Evolutionary conservation across 2,329 filamentous ascomycete genomes (phyloP), one percentile per base, ranked within the genome.

Genomic region (Leptodontidium sp.): DNA sequence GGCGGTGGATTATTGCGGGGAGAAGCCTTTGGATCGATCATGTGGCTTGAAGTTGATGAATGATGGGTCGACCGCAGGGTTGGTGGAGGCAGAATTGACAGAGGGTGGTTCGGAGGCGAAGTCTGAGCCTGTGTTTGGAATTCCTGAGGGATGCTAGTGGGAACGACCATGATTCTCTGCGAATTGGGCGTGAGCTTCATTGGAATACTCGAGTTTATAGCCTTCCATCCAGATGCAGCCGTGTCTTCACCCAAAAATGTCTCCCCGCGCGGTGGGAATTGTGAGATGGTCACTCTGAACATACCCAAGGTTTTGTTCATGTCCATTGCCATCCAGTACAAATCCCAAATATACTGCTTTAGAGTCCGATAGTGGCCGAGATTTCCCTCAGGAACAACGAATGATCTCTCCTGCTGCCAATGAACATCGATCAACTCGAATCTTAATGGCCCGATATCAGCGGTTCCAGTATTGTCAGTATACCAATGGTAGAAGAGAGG

Each of bases 271-370:
- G 55, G 53, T 4, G 35, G 47, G 38, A 52, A 64, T 8, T 38
- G 50, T 38, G 67, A 62, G 38, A 68, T 65, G 17, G 43, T 24
- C 12, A 68, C 58, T 38, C 67, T 55, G 26, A 68, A 68, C 17
- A 32, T 17, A 43, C 9, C n/a, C 21, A 26, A 29, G 17, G 15
- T 11, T 8, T 53, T 59, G 45, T 64, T 64, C n/a, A 65, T 55
- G 17, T 64, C 52, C 7, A 29, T 52, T 11, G 61, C 53, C 11
- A 62, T 21, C 68, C 68, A 70, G 32, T 55, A 70, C 7, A 67
- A 38, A 32, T 70, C 61, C 68, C 68, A 70, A 12, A 70, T 65
- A 21, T 70, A 58, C 24, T 67, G 64, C 50, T 70, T 70, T 14
- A 70, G 40, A 0, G 53, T 53, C 35, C 61, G 55, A 47, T 67